A percentile compares a stretch with the other conserved stretches of the same genome.
These are phyloP conservation scores for Huiozyma sinensis DNA, from an alignment of 805 yeast genomes.

Conservation along the genomic window DNA sequence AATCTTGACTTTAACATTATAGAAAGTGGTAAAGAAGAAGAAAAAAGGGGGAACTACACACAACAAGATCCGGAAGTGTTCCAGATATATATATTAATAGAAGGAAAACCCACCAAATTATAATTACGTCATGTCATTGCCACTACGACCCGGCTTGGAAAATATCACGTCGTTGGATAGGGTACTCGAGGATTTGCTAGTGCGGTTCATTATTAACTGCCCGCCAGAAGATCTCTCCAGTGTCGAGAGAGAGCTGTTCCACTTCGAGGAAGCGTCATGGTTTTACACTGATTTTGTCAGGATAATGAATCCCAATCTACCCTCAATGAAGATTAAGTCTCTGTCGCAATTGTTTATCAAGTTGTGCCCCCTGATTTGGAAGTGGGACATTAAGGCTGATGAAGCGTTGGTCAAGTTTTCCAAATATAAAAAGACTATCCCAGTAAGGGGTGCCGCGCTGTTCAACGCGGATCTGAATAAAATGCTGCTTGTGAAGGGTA, in stretches of 20 bases:
- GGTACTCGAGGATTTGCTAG: slow-evolving; percentile 76
- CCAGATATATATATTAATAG: no score
- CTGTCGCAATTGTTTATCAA: slow-evolving; percentile 61
- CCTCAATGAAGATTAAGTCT: slow-evolving; percentile 62
- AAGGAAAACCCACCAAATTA: no score
- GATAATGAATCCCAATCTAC: slow-evolving; percentile 61
- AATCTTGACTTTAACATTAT: no score
- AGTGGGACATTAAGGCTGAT: slow-evolving; percentile 68
- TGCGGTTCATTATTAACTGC: slow-evolving; percentile 80
- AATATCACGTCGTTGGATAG: slow-evolving; percentile 54
- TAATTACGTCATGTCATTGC: slow-evolving; percentile 41
- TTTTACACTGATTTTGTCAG: slow-evolving; percentile 80
- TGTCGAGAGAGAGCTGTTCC: slow-evolving; percentile 67
- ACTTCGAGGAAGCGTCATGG: slow-evolving; percentile 98
- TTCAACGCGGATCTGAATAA: slow-evolving; percentile 62
- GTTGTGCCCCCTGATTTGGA: slow-evolving; percentile 68
- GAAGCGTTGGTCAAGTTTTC: slow-evolving; percentile 73
- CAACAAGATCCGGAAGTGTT: no score
- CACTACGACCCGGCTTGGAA: slow-evolving; percentile 43
- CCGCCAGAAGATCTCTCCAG: slow-evolving; percentile 79
- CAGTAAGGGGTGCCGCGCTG: slow-evolving; percentile 92
- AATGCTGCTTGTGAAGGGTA: slow-evolving; percentile 72
- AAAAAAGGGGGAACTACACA: no score
- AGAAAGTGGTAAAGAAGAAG: no score
- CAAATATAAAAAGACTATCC: slow-evolving; percentile 77